phyloP scores from a whole-genome alignment of 345 rosid genomes.

The Rhodomyrtus tomentosa region DNA sequence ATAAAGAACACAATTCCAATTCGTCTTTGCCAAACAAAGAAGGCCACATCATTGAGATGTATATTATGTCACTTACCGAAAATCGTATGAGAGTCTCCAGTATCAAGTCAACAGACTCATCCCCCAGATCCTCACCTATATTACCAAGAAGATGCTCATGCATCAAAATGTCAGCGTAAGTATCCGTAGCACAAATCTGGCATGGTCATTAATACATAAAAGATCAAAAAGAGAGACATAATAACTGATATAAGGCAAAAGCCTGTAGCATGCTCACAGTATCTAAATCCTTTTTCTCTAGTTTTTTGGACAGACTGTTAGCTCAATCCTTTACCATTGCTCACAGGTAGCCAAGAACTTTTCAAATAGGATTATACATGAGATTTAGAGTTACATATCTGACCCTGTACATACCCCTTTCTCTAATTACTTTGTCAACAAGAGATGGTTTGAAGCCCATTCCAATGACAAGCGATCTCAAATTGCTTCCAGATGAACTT shows the following conservation, averaged over 20 bases:
- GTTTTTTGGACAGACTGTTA: neutral
- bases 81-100: constrained; percentile 51
- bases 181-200: neutral
- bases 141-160: neutral
- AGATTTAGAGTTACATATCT: neutral
- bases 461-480: constrained; percentile 49
- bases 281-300: neutral
- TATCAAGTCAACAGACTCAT: constrained; percentile 51
- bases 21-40: neutral
- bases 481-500: constrained; percentile 67
- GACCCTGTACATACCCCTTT: constrained; percentile 44
- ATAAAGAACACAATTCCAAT: neutral
- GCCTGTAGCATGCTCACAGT: neutral
- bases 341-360: neutral
- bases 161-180: neutral
- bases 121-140: constrained; percentile 71
- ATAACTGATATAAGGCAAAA: neutral
- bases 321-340: neutral
- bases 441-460: constrained; percentile 75
- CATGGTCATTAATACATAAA: neutral
- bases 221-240: neutral
- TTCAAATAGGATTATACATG: neutral
- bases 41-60: neutral
- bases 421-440: constrained; percentile 58
- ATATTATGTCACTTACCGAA: constrained; percentile 24